These are phyloP conservation scores for Crithidia fasciculata DNA, from an alignment of 208 protist genomes.

Conservation along the genomic window DNA sequence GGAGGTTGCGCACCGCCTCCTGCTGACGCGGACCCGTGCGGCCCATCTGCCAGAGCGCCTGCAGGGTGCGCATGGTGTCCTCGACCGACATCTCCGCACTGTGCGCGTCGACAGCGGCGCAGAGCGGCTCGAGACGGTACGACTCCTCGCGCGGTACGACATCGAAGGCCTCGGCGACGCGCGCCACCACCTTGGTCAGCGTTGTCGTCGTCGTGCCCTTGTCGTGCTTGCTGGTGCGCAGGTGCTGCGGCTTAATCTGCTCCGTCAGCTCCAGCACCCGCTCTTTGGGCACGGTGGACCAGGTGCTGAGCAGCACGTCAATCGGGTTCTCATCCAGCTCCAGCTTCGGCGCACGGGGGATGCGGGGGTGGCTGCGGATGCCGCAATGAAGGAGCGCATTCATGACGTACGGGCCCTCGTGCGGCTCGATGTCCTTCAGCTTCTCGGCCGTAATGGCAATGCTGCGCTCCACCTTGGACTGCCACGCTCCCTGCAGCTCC, in stretches of 20 bases:
- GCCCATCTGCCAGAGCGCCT: constrained; percentile 65
- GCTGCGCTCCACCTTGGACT: constrained; percentile 58
- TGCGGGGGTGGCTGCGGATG: constrained; percentile 70
- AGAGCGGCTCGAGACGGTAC: constrained; percentile 73
- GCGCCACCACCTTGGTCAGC: constrained; percentile 57
- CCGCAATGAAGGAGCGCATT: constrained; percentile 76
- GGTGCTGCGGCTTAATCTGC: constrained; percentile 67
- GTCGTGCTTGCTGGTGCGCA: constrained; percentile 30
- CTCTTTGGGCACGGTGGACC: constrained; percentile 72
- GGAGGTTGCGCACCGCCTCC: constrained; percentile 45
- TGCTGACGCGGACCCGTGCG: constrained; percentile 38
- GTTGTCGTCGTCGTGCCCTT: constrained; percentile 37
- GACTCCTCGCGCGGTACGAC: constrained; percentile 37
- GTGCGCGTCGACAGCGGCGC: constrained; percentile 63
- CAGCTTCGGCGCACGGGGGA: constrained; percentile 49
- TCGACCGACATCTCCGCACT: constrained; percentile 56
- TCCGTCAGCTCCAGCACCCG: constrained; percentile 80
- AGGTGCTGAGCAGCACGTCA: constrained; percentile 79
- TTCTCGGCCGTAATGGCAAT: constrained; percentile 55
- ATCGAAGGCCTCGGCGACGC: constrained; percentile 60
- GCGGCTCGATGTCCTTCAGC: constrained; percentile 64
- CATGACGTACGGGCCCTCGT: constrained; percentile 81
- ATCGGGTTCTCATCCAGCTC: constrained; percentile 66
- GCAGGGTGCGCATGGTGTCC: constrained; percentile 65
- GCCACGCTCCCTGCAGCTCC: constrained; percentile 61